Evolutionary conservation across 306 rosid genomes (phyloP).

Genomic region (Arachis hypogaea): DNA sequence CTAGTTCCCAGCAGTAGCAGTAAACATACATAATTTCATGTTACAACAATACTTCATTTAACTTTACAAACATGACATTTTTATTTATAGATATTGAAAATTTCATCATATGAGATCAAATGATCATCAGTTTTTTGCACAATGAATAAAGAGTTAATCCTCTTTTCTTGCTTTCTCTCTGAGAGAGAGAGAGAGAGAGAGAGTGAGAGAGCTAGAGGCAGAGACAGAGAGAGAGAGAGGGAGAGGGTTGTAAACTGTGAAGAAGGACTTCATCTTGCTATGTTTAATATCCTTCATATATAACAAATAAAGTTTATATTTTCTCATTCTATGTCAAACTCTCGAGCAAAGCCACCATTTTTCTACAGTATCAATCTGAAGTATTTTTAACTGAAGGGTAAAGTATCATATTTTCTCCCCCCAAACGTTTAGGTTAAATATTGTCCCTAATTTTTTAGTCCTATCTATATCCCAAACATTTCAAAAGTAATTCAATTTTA

Average conservation of each 20-base stretch:
- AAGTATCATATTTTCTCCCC: too few relatives aligned
- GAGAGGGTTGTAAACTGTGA: too few relatives aligned
- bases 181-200: background rate
- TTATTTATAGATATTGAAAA: conserved; percentile 10
- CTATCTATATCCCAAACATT: too few relatives aligned
- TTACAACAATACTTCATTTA: background rate
- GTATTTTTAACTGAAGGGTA: too few relatives aligned
- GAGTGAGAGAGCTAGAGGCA: background rate
- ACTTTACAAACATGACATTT: background rate
- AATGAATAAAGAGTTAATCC: conserved; percentile 2
- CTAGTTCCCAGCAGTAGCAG: background rate
- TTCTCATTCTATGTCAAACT: conserved; percentile 12
- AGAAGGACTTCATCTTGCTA: background rate
- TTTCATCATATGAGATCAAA: background rate
- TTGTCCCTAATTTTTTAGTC: too few relatives aligned
- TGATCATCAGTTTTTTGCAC: conserved; percentile 9
- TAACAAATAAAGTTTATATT: background rate
- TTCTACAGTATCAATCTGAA: background rate
- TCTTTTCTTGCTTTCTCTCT: conserved; percentile 9
- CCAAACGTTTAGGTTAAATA: too few relatives aligned
- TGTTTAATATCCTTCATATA: background rate
- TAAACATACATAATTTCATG: conserved; percentile 4
- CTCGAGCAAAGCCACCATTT: conserved; percentile 1
- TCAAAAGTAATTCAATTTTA: too few relatives aligned
- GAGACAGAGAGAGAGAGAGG: background rate